Evolutionary conservation across 1,139 yeast species (phyloP).

Genomic region (Meyerozyma carpophila): DNA sequence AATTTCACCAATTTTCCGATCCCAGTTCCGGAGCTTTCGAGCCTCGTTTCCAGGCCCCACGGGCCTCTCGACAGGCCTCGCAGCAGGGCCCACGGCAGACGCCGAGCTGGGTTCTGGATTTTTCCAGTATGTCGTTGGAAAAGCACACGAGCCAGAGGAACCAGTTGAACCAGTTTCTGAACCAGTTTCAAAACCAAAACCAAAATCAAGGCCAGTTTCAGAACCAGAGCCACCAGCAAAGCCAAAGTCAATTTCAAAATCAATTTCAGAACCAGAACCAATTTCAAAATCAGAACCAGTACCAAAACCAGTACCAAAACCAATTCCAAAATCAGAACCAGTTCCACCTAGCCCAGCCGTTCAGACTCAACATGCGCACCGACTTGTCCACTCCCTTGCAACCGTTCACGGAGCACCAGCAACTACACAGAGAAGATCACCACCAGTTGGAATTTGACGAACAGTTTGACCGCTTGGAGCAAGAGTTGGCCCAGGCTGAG

Average conservation of each 20-base stretch:
- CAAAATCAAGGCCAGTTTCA: constrained; percentile 8
- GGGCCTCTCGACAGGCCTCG: constrained; percentile 2
- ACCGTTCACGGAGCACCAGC: constrained; percentile 23
- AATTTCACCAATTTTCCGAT: constrained; percentile 28
- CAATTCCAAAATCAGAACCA: not conserved
- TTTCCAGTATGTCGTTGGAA: constrained; percentile 21
- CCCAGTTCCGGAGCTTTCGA: constrained; percentile 15
- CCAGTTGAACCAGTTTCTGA: too few relatives aligned
- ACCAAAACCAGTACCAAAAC: not conserved
- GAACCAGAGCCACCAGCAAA: constrained; percentile 1
- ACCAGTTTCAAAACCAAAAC: constrained; percentile 4
- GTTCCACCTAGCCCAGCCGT: not conserved
- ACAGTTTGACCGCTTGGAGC: constrained; percentile 33
- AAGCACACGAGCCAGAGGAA: too few relatives aligned
- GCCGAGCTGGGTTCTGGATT: constrained; percentile 28
- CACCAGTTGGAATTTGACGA: constrained; percentile 26
- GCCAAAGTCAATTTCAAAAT: too few relatives aligned
- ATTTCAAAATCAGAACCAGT: not conserved
- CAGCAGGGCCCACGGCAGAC: constrained; percentile 2
- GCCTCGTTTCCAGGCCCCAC: constrained; percentile 5
- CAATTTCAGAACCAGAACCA: constrained; percentile 2
- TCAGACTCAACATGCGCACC: constrained; percentile 15
- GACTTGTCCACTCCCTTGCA: constrained; percentile 12
- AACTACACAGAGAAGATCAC: constrained; percentile 24
- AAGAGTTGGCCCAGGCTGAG: constrained; percentile 19